Percentiles rank a stretch among this genome's conserved stretches.
These are phyloP conservation scores for Plasmodium knowlesi DNA, from an alignment of 169 alveolate genomes.

Conservation along the genomic window DNA sequence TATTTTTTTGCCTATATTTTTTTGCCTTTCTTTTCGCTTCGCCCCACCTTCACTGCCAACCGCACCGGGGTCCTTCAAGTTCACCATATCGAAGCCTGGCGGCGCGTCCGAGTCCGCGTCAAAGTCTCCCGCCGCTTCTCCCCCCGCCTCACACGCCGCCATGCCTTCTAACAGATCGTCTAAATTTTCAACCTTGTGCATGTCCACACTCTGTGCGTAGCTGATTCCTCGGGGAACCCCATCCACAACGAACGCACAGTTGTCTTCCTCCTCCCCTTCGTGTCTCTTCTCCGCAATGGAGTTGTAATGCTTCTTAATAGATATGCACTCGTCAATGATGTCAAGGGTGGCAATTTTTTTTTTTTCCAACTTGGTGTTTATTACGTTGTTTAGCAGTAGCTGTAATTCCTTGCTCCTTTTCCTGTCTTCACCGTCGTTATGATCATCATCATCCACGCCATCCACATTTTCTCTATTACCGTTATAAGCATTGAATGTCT, in stretches of 20 bases:
- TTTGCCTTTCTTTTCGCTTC: neutral
- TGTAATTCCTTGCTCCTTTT: constrained; percentile 14
- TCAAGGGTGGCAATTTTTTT: constrained; percentile 29
- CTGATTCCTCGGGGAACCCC: neutral
- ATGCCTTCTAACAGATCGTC: neutral
- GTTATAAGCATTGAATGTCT: neutral
- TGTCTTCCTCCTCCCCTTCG: neutral
- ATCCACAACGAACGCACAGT: neutral
- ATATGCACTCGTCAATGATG: constrained; percentile 63
- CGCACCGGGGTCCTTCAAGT: neutral
- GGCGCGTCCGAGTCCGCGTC: neutral
- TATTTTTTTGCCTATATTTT: neutral
- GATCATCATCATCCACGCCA: neutral
- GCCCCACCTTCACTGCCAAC: neutral
- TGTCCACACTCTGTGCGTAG: neutral
- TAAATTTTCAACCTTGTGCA: neutral
- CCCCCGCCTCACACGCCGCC: neutral
- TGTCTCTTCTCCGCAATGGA: neutral
- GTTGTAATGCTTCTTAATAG: constrained; percentile 28
- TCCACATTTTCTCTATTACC: constrained; percentile 6
- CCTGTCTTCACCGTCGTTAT: neutral
- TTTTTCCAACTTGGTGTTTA: constrained; percentile 47
- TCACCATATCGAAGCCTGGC: neutral
- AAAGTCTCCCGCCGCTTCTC: neutral
- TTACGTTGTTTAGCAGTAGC: neutral